Percentiles rank a stretch among this genome's conserved stretches.
Evolutionary conservation across 2,329 filamentous ascomycete genomes (phyloP).

Genomic region (Scytalidium lignicola): DNA sequence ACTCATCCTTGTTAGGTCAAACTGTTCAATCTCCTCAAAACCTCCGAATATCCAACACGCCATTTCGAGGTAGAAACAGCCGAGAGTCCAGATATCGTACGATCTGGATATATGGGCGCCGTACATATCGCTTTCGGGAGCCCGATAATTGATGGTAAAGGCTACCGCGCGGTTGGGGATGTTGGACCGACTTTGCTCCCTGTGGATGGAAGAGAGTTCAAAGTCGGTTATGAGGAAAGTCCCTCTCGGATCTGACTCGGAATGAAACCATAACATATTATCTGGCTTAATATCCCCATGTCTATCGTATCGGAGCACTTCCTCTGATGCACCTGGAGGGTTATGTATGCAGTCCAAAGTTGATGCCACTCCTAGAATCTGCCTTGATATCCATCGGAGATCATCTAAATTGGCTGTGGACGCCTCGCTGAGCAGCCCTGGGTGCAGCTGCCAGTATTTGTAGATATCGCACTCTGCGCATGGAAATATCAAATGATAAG

Average conservation of each 20-base stretch:
- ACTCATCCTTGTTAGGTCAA: too few relatives aligned
- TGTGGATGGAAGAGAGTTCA: conserved; percentile 15
- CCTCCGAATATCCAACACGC: conserved; percentile 16
- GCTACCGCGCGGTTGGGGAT: not conserved
- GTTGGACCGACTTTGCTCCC: conserved; percentile 4
- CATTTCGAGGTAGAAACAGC: conserved; percentile 23
- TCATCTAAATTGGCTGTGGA: not conserved
- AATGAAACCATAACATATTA: conserved; percentile 22
- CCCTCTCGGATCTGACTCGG: not conserved
- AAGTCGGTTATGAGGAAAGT: conserved; percentile 19
- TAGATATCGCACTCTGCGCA: conserved; percentile 21
- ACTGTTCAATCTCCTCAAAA: not conserved
- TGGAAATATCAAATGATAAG: conserved; percentile 23
- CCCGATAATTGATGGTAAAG: conserved; percentile 11
- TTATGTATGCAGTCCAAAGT: conserved; percentile 13
- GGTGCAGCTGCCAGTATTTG: conserved; percentile 18
- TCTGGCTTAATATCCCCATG: conserved; percentile 27
- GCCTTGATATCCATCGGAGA: not conserved
- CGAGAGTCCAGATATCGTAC: conserved; percentile 24
- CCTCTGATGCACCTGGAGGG: not conserved
- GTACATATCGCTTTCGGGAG: conserved; percentile 14
- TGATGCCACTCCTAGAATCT: conserved; percentile 3
- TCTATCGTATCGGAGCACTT: conserved; percentile 10
- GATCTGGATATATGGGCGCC: conserved; percentile 10
- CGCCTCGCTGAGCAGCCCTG: too few relatives aligned